Percentiles rank a stretch among this genome's conserved stretches.
Evolutionary conservation across 495 filamentous ascomycete genomes (phyloP).

Genomic region (Pseudomonodictys pantanalensis): DNA sequence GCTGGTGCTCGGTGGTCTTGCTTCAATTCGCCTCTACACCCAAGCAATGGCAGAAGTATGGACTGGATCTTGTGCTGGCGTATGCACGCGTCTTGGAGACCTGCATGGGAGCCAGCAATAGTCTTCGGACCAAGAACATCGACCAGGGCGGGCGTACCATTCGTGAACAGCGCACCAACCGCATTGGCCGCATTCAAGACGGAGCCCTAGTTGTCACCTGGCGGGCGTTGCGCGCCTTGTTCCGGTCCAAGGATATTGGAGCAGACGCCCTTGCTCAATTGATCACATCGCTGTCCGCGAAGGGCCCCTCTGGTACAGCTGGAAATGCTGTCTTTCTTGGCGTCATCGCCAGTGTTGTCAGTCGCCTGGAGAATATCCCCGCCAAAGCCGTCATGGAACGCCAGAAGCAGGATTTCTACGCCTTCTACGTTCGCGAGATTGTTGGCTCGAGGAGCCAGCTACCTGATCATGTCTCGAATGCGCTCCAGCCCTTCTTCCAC

Average conservation of each 20-base stretch:
- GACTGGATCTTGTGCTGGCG: slow-evolving; percentile 58
- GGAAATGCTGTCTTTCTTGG: slow-evolving; percentile 78
- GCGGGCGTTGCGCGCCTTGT: slow-evolving; percentile 67
- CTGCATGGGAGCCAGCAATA: slow-evolving; percentile 63
- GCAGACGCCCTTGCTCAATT: slow-evolving; percentile 60
- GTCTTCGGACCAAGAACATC: too few species aligned
- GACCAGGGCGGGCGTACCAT: too few species aligned
- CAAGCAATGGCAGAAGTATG: slow-evolving; percentile 62
- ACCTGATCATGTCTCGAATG: slow-evolving; percentile 67
- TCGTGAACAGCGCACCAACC: too few species aligned
- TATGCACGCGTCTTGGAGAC: slow-evolving; percentile 71
- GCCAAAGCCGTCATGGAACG: slow-evolving; percentile 58
- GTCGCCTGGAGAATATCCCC: slow-evolving; percentile 66
- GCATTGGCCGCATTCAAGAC: slow-evolving; percentile 30
- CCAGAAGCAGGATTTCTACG: slow-evolving; percentile 66
- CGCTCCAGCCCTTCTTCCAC: slow-evolving; percentile 78
- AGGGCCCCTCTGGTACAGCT: slow-evolving; percentile 56
- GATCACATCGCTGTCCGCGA: slow-evolving; percentile 63
- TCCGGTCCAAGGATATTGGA: slow-evolving; percentile 55
- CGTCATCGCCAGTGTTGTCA: slow-evolving; percentile 79
- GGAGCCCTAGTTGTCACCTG: slow-evolving; percentile 25
- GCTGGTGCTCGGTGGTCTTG: slow-evolving; percentile 80
- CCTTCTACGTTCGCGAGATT: slow-evolving; percentile 82
- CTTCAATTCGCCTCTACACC: slow-evolving; percentile 53
- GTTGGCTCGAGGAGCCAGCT: slow-evolving; percentile 72